Evolutionary conservation across 371 early-diverging fungal species (phyloP).

Genomic region (Syncephalastrum contaminatum): DNA sequence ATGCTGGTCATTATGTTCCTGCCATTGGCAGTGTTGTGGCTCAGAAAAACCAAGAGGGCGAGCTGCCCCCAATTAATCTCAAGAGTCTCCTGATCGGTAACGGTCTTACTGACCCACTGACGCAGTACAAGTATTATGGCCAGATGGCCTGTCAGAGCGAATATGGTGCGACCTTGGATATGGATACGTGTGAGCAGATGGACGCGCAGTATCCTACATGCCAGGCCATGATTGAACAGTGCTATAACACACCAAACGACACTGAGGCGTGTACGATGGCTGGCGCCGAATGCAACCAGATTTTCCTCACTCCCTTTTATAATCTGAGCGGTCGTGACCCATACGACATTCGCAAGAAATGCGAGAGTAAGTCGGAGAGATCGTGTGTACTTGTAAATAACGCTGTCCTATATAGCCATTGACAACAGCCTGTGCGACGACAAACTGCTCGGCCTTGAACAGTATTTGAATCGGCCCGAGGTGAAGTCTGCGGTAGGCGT

Average conservation of each 20-base stretch:
- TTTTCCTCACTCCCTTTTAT: slow-evolving; percentile 57
- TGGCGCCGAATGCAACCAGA: slow-evolving; percentile 84
- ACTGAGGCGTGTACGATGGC: slow-evolving; percentile 80
- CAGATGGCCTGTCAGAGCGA: slow-evolving; percentile 83
- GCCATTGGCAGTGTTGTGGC: slow-evolving; percentile 73
- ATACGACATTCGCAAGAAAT: slow-evolving; percentile 81
- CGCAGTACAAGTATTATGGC: slow-evolving; percentile 90
- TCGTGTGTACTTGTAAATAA: no score
- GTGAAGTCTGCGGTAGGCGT: slow-evolving; percentile 77
- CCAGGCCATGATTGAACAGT: slow-evolving; percentile 73
- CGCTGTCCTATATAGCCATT: neutral
- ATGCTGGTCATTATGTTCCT: slow-evolving; percentile 83
- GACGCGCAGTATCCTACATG: slow-evolving; percentile 73
- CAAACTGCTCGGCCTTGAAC: slow-evolving; percentile 75
- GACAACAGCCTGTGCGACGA: slow-evolving; percentile 76
- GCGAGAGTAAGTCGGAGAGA: slow-evolving; percentile 45
- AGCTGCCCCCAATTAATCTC: slow-evolving; percentile 63
- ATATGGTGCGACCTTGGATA: slow-evolving; percentile 73
- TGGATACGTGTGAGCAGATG: slow-evolving; percentile 71
- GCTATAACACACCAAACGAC: slow-evolving; percentile 76
- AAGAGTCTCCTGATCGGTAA: slow-evolving; percentile 87
- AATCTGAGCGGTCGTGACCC: slow-evolving; percentile 71
- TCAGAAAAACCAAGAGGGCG: slow-evolving; percentile 53
- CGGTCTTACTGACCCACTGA: slow-evolving; percentile 86
- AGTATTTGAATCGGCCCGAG: slow-evolving; percentile 75